Percentiles rank a stretch among this genome's conserved stretches.
These are phyloP conservation scores for Orbilia ellipsospora DNA, from an alignment of 2,329 filamentous ascomycete species.

Conservation along the genomic window DNA sequence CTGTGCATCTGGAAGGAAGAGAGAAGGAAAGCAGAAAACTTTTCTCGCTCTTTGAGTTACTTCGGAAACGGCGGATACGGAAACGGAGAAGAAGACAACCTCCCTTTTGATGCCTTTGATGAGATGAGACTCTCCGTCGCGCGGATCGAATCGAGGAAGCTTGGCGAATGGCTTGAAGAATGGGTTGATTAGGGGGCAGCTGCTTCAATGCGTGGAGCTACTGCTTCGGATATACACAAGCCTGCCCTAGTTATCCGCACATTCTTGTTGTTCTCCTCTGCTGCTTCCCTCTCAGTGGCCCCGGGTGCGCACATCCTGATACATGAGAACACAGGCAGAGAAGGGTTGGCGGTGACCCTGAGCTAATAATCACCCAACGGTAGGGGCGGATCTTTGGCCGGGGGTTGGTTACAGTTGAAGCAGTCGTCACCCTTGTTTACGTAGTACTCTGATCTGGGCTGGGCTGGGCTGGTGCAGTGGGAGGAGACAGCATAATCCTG, in stretches of 20 bases:
- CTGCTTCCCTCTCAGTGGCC: no score
- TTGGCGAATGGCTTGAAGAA: no score
- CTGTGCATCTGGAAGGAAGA: conserved; percentile 28
- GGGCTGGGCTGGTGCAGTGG: no score
- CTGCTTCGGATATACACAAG: conserved; percentile 8
- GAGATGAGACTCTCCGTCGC: no score
- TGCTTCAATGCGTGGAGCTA: conserved; percentile 5
- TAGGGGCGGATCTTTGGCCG: conserved; percentile 14
- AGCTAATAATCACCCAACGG: conserved; percentile 15
- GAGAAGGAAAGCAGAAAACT: neutral
- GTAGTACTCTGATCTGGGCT: conserved; percentile 14
- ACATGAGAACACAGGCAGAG: conserved; percentile 13
- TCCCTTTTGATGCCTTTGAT: no score
- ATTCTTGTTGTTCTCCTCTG: no score
- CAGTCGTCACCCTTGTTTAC: conserved; percentile 53
- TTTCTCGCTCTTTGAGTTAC: neutral
- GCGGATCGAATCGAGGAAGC: no score
- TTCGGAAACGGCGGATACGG: neutral
- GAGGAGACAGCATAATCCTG: no score
- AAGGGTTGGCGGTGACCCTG: conserved; percentile 49
- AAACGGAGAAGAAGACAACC: neutral
- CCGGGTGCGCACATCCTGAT: conserved; percentile 15
- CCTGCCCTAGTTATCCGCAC: no score
- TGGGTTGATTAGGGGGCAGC: neutral
- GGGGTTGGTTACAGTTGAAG: conserved; percentile 14